Evolutionary conservation across 1,284 basidiomycete genomes (phyloP), one percentile per base, ranked within the genome.

Genomic region (Coriolopsis trogii): DNA sequence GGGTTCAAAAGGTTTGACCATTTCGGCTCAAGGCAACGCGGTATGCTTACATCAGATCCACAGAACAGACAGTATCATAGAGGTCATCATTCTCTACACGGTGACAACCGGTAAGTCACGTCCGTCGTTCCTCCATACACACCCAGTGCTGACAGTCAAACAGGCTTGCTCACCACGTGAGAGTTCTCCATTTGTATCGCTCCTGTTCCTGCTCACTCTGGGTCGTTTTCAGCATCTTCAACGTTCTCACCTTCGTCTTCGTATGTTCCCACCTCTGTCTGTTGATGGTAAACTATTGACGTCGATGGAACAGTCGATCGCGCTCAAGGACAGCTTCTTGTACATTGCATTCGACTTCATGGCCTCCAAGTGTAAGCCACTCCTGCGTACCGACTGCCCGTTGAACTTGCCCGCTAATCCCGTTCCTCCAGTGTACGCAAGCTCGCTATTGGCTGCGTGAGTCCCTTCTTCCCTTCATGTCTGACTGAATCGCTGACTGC

Each of bases 1-100:
- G 50, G 50, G 5, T 24, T 46, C 12, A 52, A 41, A 28, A 26
- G 33, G 50, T 52, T 12, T 7, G 30, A n/a, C n/a, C n/a, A n/a
- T n/a, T n/a, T 33, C 15, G 5, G 18, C 6, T 21, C 4, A 15
- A 15, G 10, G 7, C 34, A 18, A 4, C n/a, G 18, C 18, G 8
- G 8, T 21, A 21, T 16, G 6, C 10, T 31, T 16, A 8, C 30
- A 6, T 12, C 10, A 16, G 13, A 21, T 20, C 18, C 18, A 6
- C 10, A 38, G 36, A 6, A 20, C 36, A 6, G 36, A 38, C 23
- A 21, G 20, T 20, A 12, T 20, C 0, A 38, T 38, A 18, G 36
- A 38, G 36, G 12, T 20, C 21, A 6, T 31, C 3, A 31, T 31
- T 31, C 30, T 31, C 30, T 31, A 31, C 7, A n/a, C 30, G 12